Evolutionary conservation across 768 basidiomycete genomes (phyloP).

Genomic region (Phlebiopsis flavidoalba): DNA sequence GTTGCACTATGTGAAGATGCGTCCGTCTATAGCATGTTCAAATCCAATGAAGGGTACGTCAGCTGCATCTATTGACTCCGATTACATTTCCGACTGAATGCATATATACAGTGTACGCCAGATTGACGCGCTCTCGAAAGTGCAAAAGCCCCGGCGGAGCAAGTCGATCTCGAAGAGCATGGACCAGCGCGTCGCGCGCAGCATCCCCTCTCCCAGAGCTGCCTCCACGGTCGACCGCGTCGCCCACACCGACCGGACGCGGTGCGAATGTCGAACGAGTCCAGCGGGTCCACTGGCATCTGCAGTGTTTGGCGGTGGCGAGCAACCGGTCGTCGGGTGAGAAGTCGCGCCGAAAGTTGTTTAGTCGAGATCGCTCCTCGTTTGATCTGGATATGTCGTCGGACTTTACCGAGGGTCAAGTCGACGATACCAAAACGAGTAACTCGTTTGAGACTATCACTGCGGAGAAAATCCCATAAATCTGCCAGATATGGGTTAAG

Average conservation of each 20-base stretch:
- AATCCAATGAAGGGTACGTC: conserved; percentile 75
- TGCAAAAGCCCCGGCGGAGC: conserved; percentile 54
- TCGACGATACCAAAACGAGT: conserved; percentile 12
- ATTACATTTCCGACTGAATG: not conserved
- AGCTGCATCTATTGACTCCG: not conserved
- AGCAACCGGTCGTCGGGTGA: conserved; percentile 55
- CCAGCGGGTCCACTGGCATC: conserved; percentile 22
- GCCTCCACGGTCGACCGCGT: not conserved
- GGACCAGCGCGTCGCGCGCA: conserved; percentile 44
- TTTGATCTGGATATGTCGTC: conserved; percentile 28
- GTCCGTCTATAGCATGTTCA: conserved; percentile 79
- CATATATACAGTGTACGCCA: conserved; percentile 58
- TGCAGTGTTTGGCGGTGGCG: conserved; percentile 12
- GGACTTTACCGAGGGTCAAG: conserved; percentile 1
- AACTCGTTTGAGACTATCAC: conserved; percentile 12
- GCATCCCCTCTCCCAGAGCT: conserved; percentile 31
- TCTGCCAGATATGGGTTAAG: no score
- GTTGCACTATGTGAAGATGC: conserved; percentile 89
- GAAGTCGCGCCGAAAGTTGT: conserved; percentile 59
- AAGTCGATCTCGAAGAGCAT: conserved; percentile 42
- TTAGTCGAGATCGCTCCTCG: conserved; percentile 32
- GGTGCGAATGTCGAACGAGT: conserved; percentile 36
- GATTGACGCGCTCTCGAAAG: conserved; percentile 63
- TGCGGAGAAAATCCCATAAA: no score
- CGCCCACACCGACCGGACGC: conserved; percentile 2